Evolutionary conservation across 2,329 filamentous ascomycete genomes (phyloP), one percentile per base, ranked within the genome.

Genomic region (Colletotrichum siamense): DNA sequence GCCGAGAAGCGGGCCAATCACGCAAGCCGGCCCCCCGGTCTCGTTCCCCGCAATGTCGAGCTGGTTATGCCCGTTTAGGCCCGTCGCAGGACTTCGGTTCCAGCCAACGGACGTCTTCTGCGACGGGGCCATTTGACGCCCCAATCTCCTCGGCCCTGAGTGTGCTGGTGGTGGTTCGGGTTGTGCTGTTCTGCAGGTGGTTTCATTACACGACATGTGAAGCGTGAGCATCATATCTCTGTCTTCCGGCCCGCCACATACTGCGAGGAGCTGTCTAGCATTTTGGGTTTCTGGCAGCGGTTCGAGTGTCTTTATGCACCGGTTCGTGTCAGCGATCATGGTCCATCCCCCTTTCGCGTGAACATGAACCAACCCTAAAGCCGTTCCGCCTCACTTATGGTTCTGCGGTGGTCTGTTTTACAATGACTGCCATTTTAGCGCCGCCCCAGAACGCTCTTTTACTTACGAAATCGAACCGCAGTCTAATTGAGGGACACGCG

Each of bases 1-100:
- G 69, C 73, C 73, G 73, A 67, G 73, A 57, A 30, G 26, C 69
- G 39, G 63, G 24, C 69, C 69, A 73, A 75, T 73, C 44, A 55
- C 18, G 49, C 59, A 15, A 44, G 22, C 12, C 32, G 15, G 66
- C 18, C 52, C 44, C 57, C 34, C 16, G 24, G 30, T 12, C 30
- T 16, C n/a, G 15, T 30, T 69, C 65, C 63, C 70, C 34, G 70
- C 44, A 63, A 16, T 12, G 39, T 63, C 12, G 6, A 39, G 22
- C 8, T 18, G 34, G 15, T 62, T 26, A 62, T n/a, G 55, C 34
- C 63, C 36, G 63, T 28, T n/a, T 18, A 24, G 18, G 44, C n/a
- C 44, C 44, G 39, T 22, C 24, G 64, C 34, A 10, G 18, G 28
- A 18, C 10, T 39, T 64, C 34, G 62, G 62, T 64, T 64, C 34